Percentiles rank a stretch among this genome's conserved stretches.
Evolutionary conservation across 805 yeast genomes (phyloP).

Genomic region (Henningerozyma blattae): DNA sequence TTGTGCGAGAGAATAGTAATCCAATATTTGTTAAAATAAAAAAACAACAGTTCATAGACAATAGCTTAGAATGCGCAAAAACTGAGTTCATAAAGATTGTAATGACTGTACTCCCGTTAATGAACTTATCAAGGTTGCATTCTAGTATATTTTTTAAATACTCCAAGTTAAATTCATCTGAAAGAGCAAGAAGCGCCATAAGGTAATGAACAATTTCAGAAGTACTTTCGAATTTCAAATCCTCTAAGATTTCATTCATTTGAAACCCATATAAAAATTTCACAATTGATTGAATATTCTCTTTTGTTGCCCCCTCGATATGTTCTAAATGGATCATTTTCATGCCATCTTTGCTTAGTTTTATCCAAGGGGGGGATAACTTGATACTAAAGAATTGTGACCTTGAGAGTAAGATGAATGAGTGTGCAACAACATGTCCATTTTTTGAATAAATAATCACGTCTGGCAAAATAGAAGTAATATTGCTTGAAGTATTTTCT

Average conservation of each 20-base stretch:
- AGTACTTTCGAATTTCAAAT: slow-evolving; percentile 9
- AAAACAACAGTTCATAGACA: slow-evolving; percentile 54
- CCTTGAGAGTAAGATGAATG: slow-evolving; percentile 41
- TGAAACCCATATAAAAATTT: slow-evolving; percentile 43
- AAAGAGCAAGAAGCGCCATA: slow-evolving; percentile 45
- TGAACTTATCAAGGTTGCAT: slow-evolving; percentile 41
- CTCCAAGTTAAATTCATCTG: slow-evolving; percentile 52
- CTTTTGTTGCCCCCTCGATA: slow-evolving; percentile 27
- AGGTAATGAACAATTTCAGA: slow-evolving; percentile 18
- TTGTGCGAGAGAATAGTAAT: slow-evolving; percentile 40
- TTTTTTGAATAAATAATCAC: slow-evolving; percentile 35
- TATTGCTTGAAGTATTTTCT: slow-evolving; percentile 1
- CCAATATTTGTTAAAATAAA: slow-evolving; percentile 57
- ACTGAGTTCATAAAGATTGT: slow-evolving; percentile 44
- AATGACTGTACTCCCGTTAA: slow-evolving; percentile 48
- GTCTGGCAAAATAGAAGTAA: slow-evolving; percentile 21
- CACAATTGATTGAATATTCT: slow-evolving; percentile 38
- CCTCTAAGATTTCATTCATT: slow-evolving; percentile 7
- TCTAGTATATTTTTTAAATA: slow-evolving; percentile 54
- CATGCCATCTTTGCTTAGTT: slow-evolving; percentile 1
- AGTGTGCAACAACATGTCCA: slow-evolving; percentile 34
- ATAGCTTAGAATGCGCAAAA: slow-evolving; percentile 36
- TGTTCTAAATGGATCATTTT: slow-evolving; percentile 32
- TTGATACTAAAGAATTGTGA: slow-evolving; percentile 53
- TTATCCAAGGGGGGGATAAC: slow-evolving; percentile 44